Conservation (phyloP, 768 basidiomycete species). For the Podaxis mareebaensis region DNA sequence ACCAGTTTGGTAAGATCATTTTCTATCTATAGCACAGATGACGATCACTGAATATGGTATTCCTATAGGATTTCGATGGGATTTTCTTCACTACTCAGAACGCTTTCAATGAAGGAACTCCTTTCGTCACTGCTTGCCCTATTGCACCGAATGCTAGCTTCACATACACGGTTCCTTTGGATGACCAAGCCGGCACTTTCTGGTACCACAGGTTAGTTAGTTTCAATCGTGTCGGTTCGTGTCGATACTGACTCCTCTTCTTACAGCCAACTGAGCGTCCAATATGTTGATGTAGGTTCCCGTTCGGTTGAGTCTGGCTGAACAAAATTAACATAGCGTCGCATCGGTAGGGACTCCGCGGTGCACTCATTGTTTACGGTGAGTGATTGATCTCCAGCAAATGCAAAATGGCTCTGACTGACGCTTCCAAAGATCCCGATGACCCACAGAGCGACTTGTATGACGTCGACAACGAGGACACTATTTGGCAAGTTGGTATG, state of each 20-base stretch:
- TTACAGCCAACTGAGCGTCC: background rate
- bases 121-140: conserved; percentile 32
- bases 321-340: background rate
- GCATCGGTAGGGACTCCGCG: conserved; percentile 34
- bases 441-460: conserved; percentile 38
- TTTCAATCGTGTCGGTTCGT: too few species aligned
- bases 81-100: conserved; percentile 24
- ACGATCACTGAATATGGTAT: background rate
- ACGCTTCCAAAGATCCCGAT: conserved; percentile 24
- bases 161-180: conserved; percentile 28
- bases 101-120: conserved; percentile 26
- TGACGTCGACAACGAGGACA: conserved; percentile 39
- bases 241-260: too few species aligned
- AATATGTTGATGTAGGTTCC: conserved; percentile 26
- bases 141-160: conserved; percentile 30
- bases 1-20: conserved; percentile 27
- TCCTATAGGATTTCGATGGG: conserved; percentile 19
- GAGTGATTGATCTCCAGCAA: background rate
- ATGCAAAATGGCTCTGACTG: background rate
- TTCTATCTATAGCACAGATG: background rate
- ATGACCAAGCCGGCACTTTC: conserved; percentile 31
- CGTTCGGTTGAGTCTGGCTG: too few species aligned
- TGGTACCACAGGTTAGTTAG: conserved; percentile 27
- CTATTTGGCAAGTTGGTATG: conserved; percentile 39
- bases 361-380: conserved; percentile 37